These are phyloP conservation scores for Pelargonium cotyledonis DNA, from an alignment of 441 rosid species.

Conservation along the genomic window DNA sequence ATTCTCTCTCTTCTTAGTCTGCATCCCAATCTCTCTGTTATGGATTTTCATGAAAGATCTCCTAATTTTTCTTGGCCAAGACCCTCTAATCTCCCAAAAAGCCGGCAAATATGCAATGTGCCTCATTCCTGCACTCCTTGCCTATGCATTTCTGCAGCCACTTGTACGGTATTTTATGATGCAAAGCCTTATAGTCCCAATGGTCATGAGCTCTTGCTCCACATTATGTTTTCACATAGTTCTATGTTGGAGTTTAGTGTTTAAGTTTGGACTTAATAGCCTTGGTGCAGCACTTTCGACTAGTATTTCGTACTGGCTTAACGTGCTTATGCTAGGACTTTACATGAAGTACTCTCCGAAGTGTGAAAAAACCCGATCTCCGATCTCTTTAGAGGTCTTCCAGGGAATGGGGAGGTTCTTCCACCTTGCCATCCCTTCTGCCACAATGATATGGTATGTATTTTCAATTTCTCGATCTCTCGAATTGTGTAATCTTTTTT, in stretches of 20 bases:
- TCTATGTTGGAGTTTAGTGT: conserved; percentile 58
- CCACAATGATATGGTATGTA: conserved; percentile 66
- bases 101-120: conserved; percentile 51
- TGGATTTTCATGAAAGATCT: conserved; percentile 61
- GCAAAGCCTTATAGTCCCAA: conserved; percentile 55
- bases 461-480: not conserved
- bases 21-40: conserved; percentile 43
- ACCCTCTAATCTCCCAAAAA: conserved; percentile 53
- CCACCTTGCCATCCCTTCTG: conserved; percentile 66
- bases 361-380: conserved; percentile 44
- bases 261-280: conserved; percentile 41
- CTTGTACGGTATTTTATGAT: conserved; percentile 50
- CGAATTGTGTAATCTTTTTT: not conserved
- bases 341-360: conserved; percentile 52
- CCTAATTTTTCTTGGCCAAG: conserved; percentile 53
- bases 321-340: conserved; percentile 40
- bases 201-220: conserved; percentile 46
- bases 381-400: conserved; percentile 42
- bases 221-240: conserved; percentile 44
- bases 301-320: conserved; percentile 59
- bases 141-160: conserved; percentile 52
- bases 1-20: conserved; percentile 36
- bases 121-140: conserved; percentile 66
- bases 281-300: conserved; percentile 66
- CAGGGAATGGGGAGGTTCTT: conserved; percentile 57